A percentile compares a stretch with the other conserved stretches of the same genome.
These are phyloP conservation scores for Gracilariopsis chorda DNA, from an alignment of 23 red algal species.

Conservation along the genomic window DNA sequence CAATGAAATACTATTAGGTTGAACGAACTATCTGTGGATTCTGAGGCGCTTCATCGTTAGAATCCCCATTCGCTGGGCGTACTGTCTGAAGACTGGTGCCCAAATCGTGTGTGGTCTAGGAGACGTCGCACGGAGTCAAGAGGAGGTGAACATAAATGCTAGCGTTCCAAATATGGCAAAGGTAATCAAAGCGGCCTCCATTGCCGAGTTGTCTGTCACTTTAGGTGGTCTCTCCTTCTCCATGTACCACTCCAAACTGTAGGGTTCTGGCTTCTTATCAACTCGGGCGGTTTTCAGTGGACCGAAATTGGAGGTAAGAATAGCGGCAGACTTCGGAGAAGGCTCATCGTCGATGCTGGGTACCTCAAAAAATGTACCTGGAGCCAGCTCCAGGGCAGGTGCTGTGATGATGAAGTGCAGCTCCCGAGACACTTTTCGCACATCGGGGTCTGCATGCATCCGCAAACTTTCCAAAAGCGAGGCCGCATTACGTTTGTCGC, in stretches of 20 bases:
- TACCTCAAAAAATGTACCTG: constrained; percentile 71
- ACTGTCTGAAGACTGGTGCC: too few species aligned
- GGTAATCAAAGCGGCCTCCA: constrained; percentile 4
- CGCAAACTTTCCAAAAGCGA: constrained; percentile 56
- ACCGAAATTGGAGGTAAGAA: constrained; percentile 10
- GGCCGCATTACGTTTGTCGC: constrained; percentile 61
- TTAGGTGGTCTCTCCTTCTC: constrained; percentile 56
- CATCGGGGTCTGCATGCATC: constrained; percentile 68
- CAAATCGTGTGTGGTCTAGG: too few species aligned
- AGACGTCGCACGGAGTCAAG: too few species aligned
- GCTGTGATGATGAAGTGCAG: constrained; percentile 85
- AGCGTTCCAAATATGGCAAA: constrained; percentile 26
- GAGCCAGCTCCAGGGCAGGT: constrained; percentile 71
- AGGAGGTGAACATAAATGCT: constrained; percentile 33
- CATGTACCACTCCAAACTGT: constrained; percentile 90
- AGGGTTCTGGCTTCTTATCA: constrained; percentile 68
- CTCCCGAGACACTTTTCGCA: constrained; percentile 83
- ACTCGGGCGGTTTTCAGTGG: constrained; percentile 44
- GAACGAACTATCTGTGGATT: too few species aligned
- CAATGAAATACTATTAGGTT: too few species aligned
- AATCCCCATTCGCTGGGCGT: too few species aligned
- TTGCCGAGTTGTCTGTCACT: constrained; percentile 32
- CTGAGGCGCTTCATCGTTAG: too few species aligned
- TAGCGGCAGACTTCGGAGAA: not conserved
- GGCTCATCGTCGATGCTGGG: constrained; percentile 47